Evolutionary conservation across 225 moss, liverwort and hornwort genomes (phyloP).

Genomic region (Asterella californica): DNA sequence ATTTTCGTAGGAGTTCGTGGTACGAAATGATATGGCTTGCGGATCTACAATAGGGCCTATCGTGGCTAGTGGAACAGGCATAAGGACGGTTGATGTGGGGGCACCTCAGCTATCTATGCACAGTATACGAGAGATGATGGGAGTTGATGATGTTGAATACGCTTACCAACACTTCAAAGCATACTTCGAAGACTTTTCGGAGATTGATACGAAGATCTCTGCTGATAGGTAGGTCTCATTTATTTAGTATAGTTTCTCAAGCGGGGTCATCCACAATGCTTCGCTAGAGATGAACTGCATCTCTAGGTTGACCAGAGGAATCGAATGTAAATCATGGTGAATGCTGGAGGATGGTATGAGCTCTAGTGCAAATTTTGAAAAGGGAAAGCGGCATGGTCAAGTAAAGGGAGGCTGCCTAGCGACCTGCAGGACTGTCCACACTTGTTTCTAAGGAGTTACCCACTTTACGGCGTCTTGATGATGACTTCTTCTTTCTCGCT

Average conservation of each 20-base stretch:
- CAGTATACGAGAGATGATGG: conserved; percentile 96
- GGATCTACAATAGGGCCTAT: conserved; percentile 99
- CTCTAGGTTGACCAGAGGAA: not conserved
- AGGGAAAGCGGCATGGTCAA: not conserved
- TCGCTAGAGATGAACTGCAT: not conserved
- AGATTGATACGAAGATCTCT: conserved; percentile 46
- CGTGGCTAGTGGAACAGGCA: conserved; percentile 83
- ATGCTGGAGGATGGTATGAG: not conserved
- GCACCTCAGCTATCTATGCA: conserved; percentile 97
- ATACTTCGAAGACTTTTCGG: conserved; percentile 78
- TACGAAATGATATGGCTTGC: conserved; percentile 90
- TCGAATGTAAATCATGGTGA: not conserved
- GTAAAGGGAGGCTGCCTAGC: no score
- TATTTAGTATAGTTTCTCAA: not conserved
- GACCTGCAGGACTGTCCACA: no score
- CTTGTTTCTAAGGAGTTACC: no score
- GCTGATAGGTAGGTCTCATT: conserved; percentile 8
- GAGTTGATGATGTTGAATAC: conserved; percentile 80
- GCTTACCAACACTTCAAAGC: conserved; percentile 82
- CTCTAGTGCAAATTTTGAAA: not conserved
- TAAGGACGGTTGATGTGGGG: conserved; percentile 93
- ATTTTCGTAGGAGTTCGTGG: conserved; percentile 65
- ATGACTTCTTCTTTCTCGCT: no score
- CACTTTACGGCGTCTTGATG: no score
- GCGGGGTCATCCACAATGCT: not conserved